Percentiles rank a stretch among this genome's conserved stretches.
Conservation (phyloP, 2,329 filamentous ascomycete genomes). For the Monilinia aucupariae region DNA sequence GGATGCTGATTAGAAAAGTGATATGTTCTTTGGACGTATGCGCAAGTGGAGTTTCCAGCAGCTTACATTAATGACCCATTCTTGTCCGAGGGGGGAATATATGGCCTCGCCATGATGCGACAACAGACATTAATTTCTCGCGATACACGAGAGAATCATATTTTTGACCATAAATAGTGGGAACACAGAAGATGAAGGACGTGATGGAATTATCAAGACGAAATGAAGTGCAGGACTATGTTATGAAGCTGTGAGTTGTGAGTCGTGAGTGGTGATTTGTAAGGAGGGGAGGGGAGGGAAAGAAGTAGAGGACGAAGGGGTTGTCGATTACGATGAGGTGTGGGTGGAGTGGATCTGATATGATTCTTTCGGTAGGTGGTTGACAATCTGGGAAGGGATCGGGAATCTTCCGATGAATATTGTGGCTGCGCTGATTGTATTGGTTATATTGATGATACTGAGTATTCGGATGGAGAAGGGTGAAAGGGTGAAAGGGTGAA, state of each 20-base stretch:
- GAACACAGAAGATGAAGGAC: not conserved
- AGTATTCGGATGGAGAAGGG: too few relatives aligned
- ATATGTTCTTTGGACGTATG: not conserved
- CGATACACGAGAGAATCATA: slow-evolving; percentile 15
- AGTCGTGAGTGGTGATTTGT: not conserved
- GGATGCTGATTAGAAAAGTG: slow-evolving; percentile 12
- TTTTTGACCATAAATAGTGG: slow-evolving; percentile 6
- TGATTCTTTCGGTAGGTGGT: too few relatives aligned
- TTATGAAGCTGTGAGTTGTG: not conserved
- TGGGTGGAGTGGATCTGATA: not conserved
- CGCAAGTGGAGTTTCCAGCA: not conserved
- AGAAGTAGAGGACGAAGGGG: not conserved
- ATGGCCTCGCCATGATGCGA: slow-evolving; percentile 33
- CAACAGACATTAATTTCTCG: slow-evolving; percentile 13
- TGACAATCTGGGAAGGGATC: not conserved
- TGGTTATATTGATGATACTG: too few relatives aligned
- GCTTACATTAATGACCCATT: slow-evolving; percentile 15
- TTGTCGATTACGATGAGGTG: not conserved
- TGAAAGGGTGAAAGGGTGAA: not conserved
- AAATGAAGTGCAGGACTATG: not conserved
- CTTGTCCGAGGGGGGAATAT: slow-evolving; percentile 23
- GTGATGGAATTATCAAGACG: not conserved
- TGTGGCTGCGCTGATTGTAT: slow-evolving; percentile 18
- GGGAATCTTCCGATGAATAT: slow-evolving; percentile 11
- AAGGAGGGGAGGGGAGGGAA: not conserved